These are phyloP conservation scores for Acanthamoeba triangularis DNA, from an alignment of 208 protist genomes.

Conservation along the genomic window DNA sequence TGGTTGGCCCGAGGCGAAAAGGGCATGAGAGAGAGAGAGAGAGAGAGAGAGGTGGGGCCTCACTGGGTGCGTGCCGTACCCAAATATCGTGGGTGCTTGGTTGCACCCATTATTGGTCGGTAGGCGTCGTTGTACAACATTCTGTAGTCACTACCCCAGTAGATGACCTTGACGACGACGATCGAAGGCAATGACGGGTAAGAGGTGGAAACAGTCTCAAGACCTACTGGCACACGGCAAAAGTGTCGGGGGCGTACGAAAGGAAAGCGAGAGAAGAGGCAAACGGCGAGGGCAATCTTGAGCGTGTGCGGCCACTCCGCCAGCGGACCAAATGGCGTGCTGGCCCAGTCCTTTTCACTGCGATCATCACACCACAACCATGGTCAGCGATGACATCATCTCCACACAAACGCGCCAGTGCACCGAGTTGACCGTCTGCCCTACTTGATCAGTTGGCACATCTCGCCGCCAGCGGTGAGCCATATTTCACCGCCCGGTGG, in stretches of 20 bases:
- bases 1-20: not conserved
- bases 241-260: not conserved
- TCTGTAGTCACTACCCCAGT: not conserved
- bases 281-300: conserved; percentile 23
- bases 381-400: not conserved
- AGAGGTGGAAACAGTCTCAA: not conserved
- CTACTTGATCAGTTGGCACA: not conserved
- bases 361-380: no score
- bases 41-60: no score
- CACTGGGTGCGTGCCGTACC: not conserved
- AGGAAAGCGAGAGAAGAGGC: conserved; percentile 42
- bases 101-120: not conserved
- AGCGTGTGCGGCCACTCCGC: conserved; percentile 48
- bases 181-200: not conserved
- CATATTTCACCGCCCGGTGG: not conserved
- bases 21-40: not conserved
- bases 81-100: conserved; percentile 15
- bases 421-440: not conserved
- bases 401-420: no score
- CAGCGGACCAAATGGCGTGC: conserved; percentile 18
- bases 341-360: conserved; percentile 54
- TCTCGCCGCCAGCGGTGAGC: not conserved
- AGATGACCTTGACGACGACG: not conserved
- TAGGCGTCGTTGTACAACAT: conserved; percentile 67
- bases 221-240: not conserved